Evolutionary conservation across 2,329 filamentous ascomycete genomes (phyloP).

Genomic region (Fusarium floridanum): DNA sequence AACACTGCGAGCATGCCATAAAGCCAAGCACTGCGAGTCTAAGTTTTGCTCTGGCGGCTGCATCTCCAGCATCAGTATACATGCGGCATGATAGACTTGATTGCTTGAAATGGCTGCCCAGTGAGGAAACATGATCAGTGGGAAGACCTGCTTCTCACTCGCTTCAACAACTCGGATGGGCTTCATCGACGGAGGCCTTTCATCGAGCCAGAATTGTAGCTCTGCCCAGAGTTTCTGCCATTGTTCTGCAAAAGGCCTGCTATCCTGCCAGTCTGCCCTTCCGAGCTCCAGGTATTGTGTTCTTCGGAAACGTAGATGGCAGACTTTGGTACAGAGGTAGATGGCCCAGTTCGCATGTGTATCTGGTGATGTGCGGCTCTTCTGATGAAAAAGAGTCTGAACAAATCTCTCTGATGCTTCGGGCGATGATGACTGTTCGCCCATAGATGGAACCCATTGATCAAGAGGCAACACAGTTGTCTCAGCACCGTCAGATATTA

Average conservation of each 20-base stretch:
- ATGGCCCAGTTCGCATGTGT: slow-evolving; percentile 69
- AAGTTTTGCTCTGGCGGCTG: slow-evolving; percentile 49
- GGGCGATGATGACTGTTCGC: slow-evolving; percentile 18
- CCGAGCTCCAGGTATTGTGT: slow-evolving; percentile 56
- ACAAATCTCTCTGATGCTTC: slow-evolving; percentile 46
- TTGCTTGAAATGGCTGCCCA: slow-evolving; percentile 66
- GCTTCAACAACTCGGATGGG: slow-evolving; percentile 43
- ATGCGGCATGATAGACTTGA: slow-evolving; percentile 65
- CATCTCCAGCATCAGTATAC: slow-evolving; percentile 61
- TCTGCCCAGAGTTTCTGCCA: slow-evolving; percentile 62
- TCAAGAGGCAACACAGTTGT: slow-evolving; percentile 62
- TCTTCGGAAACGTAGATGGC: slow-evolving; percentile 56
- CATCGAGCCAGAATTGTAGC: slow-evolving; percentile 60
- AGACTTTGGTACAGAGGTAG: slow-evolving; percentile 64
- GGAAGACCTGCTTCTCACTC: slow-evolving; percentile 54
- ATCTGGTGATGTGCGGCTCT: slow-evolving; percentile 54
- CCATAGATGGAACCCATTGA: slow-evolving; percentile 58
- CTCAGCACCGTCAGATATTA: slow-evolving; percentile 64
- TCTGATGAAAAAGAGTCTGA: slow-evolving; percentile 43
- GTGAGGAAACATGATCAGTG: slow-evolving; percentile 61
- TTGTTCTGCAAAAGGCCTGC: slow-evolving; percentile 52
- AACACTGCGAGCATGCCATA: slow-evolving; percentile 61
- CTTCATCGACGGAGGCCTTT: slow-evolving; percentile 56
- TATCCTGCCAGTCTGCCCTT: slow-evolving; percentile 53
- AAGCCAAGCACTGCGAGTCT: slow-evolving; percentile 48